Evolutionary conservation across 164 flowering plant species (phyloP).

Genomic region (Sextonia rubra): DNA sequence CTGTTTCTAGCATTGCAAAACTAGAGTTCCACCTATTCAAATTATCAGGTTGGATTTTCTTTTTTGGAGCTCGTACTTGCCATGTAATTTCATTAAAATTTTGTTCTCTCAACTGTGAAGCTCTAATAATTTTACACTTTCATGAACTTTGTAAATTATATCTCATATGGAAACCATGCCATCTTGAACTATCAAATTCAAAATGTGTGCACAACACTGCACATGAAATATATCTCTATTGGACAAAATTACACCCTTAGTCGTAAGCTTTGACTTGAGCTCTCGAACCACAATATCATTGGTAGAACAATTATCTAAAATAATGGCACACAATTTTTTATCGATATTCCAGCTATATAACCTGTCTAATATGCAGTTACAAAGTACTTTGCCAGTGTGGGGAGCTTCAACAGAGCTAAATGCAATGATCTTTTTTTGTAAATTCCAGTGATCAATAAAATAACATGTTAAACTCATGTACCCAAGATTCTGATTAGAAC

Average conservation of each 20-base stretch:
- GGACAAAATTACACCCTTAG: constrained; percentile 18
- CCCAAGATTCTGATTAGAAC: constrained; percentile 39
- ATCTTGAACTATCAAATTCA: constrained; percentile 35
- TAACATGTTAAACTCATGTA: constrained; percentile 62
- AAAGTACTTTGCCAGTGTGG: constrained; percentile 49
- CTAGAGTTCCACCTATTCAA: constrained; percentile 55
- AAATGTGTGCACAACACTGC: constrained; percentile 45
- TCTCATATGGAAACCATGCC: constrained; percentile 34
- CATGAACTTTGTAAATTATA: constrained; percentile 40
- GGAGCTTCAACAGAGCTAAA: constrained; percentile 47
- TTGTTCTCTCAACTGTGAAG: constrained; percentile 39
- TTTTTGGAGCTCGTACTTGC: constrained; percentile 38
- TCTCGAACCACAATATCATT: constrained; percentile 24
- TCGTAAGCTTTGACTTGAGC: not conserved
- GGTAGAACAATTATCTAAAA: constrained; percentile 46
- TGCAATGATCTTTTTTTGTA: constrained; percentile 59
- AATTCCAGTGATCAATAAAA: constrained; percentile 63
- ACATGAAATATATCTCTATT: constrained; percentile 57
- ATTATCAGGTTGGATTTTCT: constrained; percentile 41
- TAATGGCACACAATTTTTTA: constrained; percentile 56
- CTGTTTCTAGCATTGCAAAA: constrained; percentile 56
- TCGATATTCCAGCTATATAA: constrained; percentile 67
- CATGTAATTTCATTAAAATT: constrained; percentile 51
- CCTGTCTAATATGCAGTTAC: constrained; percentile 47
- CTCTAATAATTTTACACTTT: constrained; percentile 47